Evolutionary conservation across 768 basidiomycete species (phyloP).

Genomic region (Russula sp.): DNA sequence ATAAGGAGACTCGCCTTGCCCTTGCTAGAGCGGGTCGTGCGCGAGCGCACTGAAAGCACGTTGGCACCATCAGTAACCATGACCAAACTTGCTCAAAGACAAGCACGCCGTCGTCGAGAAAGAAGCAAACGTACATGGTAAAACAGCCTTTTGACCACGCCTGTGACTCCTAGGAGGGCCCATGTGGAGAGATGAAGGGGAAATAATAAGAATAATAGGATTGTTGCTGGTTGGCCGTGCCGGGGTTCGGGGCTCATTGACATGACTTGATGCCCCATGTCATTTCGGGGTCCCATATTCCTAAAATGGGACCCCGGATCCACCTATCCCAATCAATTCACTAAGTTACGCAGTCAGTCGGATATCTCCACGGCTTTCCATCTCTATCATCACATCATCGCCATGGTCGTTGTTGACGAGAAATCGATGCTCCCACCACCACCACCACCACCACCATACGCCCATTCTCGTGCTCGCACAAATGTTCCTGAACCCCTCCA

Average conservation of each 20-base stretch:
- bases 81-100: neutral
- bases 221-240: slow-evolving; percentile 15
- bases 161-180: slow-evolving; percentile 22
- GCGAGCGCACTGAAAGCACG: slow-evolving; percentile 43
- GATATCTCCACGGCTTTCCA: too few species aligned
- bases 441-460: slow-evolving; percentile 16
- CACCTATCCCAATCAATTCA: too few species aligned
- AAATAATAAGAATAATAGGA: slow-evolving; percentile 14
- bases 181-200: slow-evolving; percentile 12
- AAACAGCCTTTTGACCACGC: slow-evolving; percentile 18
- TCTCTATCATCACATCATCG: too few species aligned
- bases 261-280: neutral
- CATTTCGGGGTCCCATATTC: slow-evolving; percentile 12
- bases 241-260: slow-evolving; percentile 16
- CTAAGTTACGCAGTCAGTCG: too few species aligned
- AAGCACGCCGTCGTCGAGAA: neutral
- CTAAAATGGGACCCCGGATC: slow-evolving; percentile 3
- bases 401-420: slow-evolving; percentile 36
- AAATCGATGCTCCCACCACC: slow-evolving; percentile 15
- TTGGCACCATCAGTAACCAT: slow-evolving; percentile 25
- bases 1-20: slow-evolving; percentile 42
- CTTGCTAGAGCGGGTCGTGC: slow-evolving; percentile 52
- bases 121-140: slow-evolving; percentile 19
- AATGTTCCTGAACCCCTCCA: neutral
- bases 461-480: neutral